These are phyloP conservation scores for Fusarium lyarnte DNA, from an alignment of 2,329 filamentous ascomycete species.

Conservation along the genomic window DNA sequence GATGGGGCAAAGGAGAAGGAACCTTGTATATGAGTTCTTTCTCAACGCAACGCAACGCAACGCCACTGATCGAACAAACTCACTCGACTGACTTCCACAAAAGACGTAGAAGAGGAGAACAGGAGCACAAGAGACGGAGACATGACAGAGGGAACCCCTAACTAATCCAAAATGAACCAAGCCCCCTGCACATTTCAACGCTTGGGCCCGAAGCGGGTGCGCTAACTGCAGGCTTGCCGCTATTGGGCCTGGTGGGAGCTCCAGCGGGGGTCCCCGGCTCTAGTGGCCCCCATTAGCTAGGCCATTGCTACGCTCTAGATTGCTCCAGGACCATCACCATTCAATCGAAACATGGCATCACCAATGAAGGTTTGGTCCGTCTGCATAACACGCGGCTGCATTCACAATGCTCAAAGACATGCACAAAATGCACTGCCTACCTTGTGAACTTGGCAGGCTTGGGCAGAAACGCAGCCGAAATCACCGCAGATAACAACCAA, in stretches of 20 bases:
- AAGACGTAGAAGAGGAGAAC: slow-evolving; percentile 11
- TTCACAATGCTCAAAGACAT: not conserved
- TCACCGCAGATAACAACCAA: not conserved
- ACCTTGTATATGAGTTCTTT: slow-evolving; percentile 21
- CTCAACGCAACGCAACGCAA: not conserved
- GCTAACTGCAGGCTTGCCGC: slow-evolving; percentile 36
- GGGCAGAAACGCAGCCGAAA: too few species aligned
- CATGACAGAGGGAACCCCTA: slow-evolving; percentile 8
- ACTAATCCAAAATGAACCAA: slow-evolving; percentile 20
- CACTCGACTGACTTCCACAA: not conserved
- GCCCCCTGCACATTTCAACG: slow-evolving; percentile 23
- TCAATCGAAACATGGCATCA: slow-evolving; percentile 8
- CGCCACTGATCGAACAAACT: not conserved
- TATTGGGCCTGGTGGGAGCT: slow-evolving; percentile 34
- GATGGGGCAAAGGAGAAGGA: not conserved
- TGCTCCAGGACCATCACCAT: slow-evolving; percentile 26
- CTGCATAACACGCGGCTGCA: not conserved
- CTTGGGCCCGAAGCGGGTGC: slow-evolving; percentile 40
- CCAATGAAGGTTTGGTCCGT: slow-evolving; percentile 1
- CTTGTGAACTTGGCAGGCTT: too few species aligned
- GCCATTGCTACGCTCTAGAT: slow-evolving; percentile 28
- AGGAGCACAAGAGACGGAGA: slow-evolving; percentile 6
- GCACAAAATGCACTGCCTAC: not conserved
- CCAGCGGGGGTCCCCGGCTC: slow-evolving; percentile 22
- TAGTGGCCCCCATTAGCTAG: not conserved